Evolutionary conservation across 805 yeast species (phyloP).

Genomic region (Starmerella riodocensis): DNA sequence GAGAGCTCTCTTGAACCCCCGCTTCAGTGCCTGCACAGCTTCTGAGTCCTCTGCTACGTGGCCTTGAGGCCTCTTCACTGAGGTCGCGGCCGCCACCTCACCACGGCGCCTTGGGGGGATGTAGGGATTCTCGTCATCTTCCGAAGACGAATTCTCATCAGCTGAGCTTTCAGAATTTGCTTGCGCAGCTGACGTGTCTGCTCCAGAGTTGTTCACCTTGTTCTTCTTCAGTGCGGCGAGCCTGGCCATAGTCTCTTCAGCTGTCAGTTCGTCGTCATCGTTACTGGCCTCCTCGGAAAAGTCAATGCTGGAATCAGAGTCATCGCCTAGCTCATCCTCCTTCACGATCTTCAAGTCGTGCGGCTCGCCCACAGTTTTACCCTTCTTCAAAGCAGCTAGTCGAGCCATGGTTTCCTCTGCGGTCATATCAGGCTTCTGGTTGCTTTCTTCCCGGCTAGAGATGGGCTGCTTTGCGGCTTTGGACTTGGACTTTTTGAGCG

Average conservation of each 20-base stretch:
- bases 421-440: conserved; percentile 10
- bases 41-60: conserved; percentile 27
- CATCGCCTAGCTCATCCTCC: conserved; percentile 13
- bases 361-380: not conserved
- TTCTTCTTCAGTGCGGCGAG: conserved; percentile 21
- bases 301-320: conserved; percentile 7
- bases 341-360: not conserved
- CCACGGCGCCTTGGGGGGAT: conserved; percentile 76
- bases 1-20: conserved; percentile 65
- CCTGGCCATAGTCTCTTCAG: conserved; percentile 22
- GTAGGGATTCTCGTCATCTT: conserved; percentile 34
- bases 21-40: conserved; percentile 31
- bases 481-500: conserved; percentile 18
- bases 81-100: conserved; percentile 26
- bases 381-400: conserved; percentile 14
- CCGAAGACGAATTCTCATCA: conserved; percentile 8
- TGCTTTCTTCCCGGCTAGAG: conserved; percentile 1
- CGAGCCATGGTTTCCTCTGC: conserved; percentile 19
- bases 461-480: not conserved
- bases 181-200: not conserved
- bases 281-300: conserved; percentile 12
- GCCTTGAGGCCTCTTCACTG: conserved; percentile 34
- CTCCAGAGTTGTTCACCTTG: not conserved
- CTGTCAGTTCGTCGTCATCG: conserved; percentile 11
- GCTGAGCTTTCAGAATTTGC: not conserved